A percentile compares a stretch with the other conserved stretches of the same genome.
phyloP scores from a whole-genome alignment of 805 yeast genomes.

The Saturnispora zaruensis region DNA sequence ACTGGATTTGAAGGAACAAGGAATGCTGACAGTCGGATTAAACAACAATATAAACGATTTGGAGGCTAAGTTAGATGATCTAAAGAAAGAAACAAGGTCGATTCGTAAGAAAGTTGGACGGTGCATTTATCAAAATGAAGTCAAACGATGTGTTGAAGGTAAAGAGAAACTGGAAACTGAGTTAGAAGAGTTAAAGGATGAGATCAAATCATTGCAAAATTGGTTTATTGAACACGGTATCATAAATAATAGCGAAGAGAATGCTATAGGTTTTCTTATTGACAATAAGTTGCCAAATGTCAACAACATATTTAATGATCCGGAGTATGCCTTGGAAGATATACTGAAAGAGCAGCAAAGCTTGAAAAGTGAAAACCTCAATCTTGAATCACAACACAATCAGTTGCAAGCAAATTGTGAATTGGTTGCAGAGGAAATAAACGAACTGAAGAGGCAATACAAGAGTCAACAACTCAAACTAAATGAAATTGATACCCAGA shows the following conservation, averaged over 20 bases:
- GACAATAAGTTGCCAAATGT: slow-evolving; percentile 5
- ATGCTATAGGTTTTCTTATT: slow-evolving; percentile 21
- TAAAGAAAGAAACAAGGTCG: slow-evolving; percentile 14
- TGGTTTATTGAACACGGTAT: slow-evolving; percentile 4
- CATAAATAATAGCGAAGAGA: not conserved
- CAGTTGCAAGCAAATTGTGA: not conserved
- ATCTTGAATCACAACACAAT: not conserved
- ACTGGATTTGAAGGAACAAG: slow-evolving; percentile 18
- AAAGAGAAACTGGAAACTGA: slow-evolving; percentile 21
- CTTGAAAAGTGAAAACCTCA: not conserved
- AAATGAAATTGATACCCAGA: not conserved
- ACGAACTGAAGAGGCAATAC: not conserved
- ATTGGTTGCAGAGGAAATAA: not conserved
- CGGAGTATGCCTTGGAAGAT: not conserved
- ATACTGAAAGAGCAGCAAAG: not conserved
- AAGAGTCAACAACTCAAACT: not conserved
- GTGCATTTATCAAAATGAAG: slow-evolving; percentile 13
- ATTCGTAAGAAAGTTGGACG: slow-evolving; percentile 12
- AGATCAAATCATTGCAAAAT: slow-evolving; percentile 24
- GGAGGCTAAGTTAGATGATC: slow-evolving; percentile 15
- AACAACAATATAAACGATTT: slow-evolving; percentile 12
- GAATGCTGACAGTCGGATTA: slow-evolving; percentile 14
- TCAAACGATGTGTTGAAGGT: slow-evolving; percentile 14
- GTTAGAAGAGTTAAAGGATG: slow-evolving; percentile 26
- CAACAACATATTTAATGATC: not conserved